Percentiles rank a stretch among this genome's conserved stretches.
Evolutionary conservation across 164 flowering plant species (phyloP).

Genomic region (Liriodendron chinense): DNA sequence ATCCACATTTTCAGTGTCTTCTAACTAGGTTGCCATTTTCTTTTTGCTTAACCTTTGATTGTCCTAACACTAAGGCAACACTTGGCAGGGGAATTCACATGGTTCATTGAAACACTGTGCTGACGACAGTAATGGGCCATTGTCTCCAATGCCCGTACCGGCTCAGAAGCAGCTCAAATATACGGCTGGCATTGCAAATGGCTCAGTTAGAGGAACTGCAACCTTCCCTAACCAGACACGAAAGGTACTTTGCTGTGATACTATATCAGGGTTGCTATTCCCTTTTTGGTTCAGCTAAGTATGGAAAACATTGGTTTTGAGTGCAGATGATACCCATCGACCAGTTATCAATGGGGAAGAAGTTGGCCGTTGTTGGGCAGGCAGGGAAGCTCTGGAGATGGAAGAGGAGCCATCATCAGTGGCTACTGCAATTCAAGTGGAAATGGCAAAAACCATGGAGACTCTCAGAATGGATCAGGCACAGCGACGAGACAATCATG

Average conservation of each 20-base stretch:
- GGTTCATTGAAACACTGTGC: slow-evolving; percentile 60
- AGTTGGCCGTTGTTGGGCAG: slow-evolving; percentile 63
- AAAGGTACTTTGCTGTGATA: slow-evolving; percentile 43
- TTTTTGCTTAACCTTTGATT: neutral
- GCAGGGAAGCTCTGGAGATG: slow-evolving; percentile 93
- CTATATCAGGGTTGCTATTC: neutral
- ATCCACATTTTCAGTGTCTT: too few species aligned
- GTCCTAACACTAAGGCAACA: slow-evolving; percentile 13
- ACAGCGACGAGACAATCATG: slow-evolving; percentile 85
- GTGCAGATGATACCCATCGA: slow-evolving; percentile 84
- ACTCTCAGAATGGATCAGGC: slow-evolving; percentile 93
- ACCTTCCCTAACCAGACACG: slow-evolving; percentile 52
- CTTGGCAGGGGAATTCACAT: slow-evolving; percentile 49
- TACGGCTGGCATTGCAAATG: slow-evolving; percentile 80
- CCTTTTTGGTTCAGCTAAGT: neutral
- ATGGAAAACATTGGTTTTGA: slow-evolving; percentile 10
- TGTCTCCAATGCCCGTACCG: slow-evolving; percentile 72
- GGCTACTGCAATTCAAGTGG: slow-evolving; percentile 96
- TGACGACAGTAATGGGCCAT: slow-evolving; percentile 58
- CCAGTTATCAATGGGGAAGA: slow-evolving; percentile 68
- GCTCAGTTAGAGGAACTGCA: slow-evolving; percentile 54
- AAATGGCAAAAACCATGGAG: slow-evolving; percentile 99
- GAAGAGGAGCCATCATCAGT: slow-evolving; percentile 98
- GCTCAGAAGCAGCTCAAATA: slow-evolving; percentile 91
- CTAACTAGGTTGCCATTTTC: too few species aligned